Conservation (phyloP, 441 rosid species). For the Brassica hybrid region DNA sequence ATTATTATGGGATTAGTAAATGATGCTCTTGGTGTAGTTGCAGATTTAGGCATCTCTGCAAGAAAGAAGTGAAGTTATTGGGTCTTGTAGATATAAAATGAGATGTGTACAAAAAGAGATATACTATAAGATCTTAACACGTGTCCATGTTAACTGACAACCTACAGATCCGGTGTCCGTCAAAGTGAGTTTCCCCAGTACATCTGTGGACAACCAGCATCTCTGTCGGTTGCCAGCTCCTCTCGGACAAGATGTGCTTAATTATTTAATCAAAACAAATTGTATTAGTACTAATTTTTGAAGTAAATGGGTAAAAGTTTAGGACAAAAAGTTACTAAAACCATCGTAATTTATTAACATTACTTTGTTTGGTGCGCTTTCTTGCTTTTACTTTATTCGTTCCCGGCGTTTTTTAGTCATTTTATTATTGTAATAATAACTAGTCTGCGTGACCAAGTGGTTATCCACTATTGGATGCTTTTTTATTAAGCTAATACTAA, state of each 20-base stretch:
- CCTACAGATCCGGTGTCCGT: slow-evolving; percentile 55
- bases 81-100: too few relatives aligned
- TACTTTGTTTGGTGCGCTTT: not conserved
- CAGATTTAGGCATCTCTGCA: not conserved
- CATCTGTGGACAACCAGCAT: slow-evolving; percentile 51
- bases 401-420: not conserved
- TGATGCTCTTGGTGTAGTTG: not conserved
- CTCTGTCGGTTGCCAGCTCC: slow-evolving; percentile 83
- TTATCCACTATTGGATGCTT: slow-evolving; percentile 34
- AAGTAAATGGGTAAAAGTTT: not conserved
- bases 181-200: slow-evolving; percentile 19
- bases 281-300: not conserved
- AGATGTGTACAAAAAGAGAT: not conserved
- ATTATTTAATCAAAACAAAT: not conserved
- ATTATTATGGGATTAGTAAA: not conserved
- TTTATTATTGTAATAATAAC: not conserved
- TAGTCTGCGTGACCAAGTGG: slow-evolving; percentile 26
- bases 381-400: slow-evolving; percentile 28
- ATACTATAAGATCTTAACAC: slow-evolving; percentile 44
- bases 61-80: not conserved
- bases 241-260: slow-evolving; percentile 48
- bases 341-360: not conserved
- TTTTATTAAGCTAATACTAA: not conserved
- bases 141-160: slow-evolving; percentile 53
- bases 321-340: not conserved